These are phyloP conservation scores for Sporisorium iseilematis-ciliati DNA, from an alignment of 1,284 basidiomycete species.

Conservation along the genomic window DNA sequence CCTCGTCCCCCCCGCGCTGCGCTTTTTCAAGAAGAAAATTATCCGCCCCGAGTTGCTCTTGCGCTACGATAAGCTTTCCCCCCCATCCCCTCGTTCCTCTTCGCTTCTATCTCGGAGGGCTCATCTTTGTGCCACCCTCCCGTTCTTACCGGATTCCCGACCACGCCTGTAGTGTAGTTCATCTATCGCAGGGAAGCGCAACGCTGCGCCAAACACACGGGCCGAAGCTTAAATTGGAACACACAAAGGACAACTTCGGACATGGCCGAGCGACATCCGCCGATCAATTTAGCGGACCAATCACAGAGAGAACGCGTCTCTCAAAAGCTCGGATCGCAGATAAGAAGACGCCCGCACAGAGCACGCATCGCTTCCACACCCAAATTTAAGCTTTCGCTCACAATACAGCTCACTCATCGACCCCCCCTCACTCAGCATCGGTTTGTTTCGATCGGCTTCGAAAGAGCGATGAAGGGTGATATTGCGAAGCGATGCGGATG, in stretches of 20 bases:
- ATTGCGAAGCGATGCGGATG: background rate
- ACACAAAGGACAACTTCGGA: constrained; percentile 20
- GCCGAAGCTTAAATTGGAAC: background rate
- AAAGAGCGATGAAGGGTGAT: too few species aligned
- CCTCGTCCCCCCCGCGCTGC: too few species aligned
- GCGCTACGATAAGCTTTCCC: too few species aligned
- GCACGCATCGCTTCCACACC: background rate
- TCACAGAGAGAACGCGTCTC: constrained; percentile 12
- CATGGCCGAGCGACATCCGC: constrained; percentile 8
- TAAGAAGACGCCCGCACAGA: constrained; percentile 23
- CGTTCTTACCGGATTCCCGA: too few species aligned
- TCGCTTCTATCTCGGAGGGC: too few species aligned
- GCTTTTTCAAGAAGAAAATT: background rate
- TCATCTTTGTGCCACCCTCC: too few species aligned
- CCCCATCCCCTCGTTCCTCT: too few species aligned
- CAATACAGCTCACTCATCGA: background rate
- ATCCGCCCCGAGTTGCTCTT: too few species aligned
- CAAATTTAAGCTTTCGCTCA: too few species aligned
- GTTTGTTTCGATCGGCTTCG: background rate
- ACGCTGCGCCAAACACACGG: too few species aligned
- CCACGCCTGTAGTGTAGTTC: too few species aligned
- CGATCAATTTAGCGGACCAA: constrained; percentile 24
- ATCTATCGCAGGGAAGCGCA: too few species aligned
- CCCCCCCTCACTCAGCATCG: background rate
- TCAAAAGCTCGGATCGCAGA: constrained; percentile 5